These are phyloP conservation scores for Anthostomella pinea DNA, from an alignment of 2,329 filamentous ascomycete genomes.

Conservation along the genomic window DNA sequence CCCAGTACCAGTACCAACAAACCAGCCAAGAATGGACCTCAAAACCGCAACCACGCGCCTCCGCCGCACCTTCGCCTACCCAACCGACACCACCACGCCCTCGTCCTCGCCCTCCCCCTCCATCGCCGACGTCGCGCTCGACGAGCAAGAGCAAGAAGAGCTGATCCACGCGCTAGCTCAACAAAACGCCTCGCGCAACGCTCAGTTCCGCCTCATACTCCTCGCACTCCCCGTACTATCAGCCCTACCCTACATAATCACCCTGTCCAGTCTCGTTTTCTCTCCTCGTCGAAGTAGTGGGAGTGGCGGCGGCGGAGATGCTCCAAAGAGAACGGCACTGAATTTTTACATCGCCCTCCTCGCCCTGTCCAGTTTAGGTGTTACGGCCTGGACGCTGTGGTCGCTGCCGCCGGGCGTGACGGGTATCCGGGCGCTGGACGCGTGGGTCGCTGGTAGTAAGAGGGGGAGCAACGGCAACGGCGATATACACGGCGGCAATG, in stretches of 20 bases:
- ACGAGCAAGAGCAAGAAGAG: conserved; percentile 59
- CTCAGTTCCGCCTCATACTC: conserved; percentile 56
- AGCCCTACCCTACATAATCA: conserved; percentile 52
- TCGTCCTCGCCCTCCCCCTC: conserved; percentile 51
- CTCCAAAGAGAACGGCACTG: conserved; percentile 14
- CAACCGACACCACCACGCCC: conserved; percentile 44
- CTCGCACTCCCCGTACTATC: conserved; percentile 58
- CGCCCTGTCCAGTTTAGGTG: conserved; percentile 59
- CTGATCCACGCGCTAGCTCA: conserved; percentile 55
- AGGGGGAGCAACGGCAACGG: conserved; percentile 1
- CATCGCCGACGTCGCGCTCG: conserved; percentile 43
- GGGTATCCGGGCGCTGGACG: conserved; percentile 50
- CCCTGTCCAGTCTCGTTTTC: conserved; percentile 35
- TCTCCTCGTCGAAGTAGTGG: not conserved
- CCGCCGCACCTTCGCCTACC: conserved; percentile 76
- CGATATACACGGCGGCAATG: not conserved
- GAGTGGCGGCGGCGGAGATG: not conserved
- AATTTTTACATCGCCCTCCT: conserved; percentile 48
- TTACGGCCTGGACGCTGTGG: conserved; percentile 60
- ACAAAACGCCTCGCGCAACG: conserved; percentile 57
- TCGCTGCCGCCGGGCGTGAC: conserved; percentile 53
- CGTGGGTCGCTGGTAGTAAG: conserved; percentile 33
- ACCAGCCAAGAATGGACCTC: conserved; percentile 19
- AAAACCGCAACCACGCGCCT: conserved; percentile 53
- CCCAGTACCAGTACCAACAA: conserved; percentile 3